Evolutionary conservation across 1,139 yeast species (phyloP), one percentile per base, ranked within the genome.

Genomic region (Yamadazyma blattariae): DNA sequence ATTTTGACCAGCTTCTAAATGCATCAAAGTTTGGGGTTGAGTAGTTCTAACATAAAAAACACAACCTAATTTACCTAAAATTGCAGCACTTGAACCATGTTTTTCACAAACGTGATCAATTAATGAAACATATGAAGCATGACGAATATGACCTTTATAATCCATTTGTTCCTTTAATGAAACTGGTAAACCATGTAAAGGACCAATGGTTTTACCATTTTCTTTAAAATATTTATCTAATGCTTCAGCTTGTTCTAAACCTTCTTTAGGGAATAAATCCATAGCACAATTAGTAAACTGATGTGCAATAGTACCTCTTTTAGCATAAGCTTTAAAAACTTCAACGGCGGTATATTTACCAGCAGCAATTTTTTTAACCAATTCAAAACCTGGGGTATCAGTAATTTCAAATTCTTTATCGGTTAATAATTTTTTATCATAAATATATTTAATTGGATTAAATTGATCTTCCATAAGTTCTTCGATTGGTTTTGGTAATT

Each of bases 171-270:
- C 64, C 47, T 77, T 77, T 38, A 65, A 51, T 0, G 69, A 62
- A n/a, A 65, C 52, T 9, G 77, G 71, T 22, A 66, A 42, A 0
- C 71, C 71, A 48, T 84, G 94, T 40, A 84, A 65, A 7, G 89
- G 88, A 29, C 95, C 94, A 36, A 79, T 57, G 0, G 81, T 61
- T 49, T 77, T 74, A 14, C 90, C 89, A 34, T 68, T 58, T 35
- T 67, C 59, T 33, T 61, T 63, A 36, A 63, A 65, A 47, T 77
- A 69, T 11, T 52, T 59, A 39, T 64, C 71, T 44, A 63, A 56
- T 20, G 35, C 50, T 40, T 61, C 42, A 5, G 70, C 70, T 41
- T 63, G 54, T 33, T 59, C 45, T 40, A 64, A 52, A 4, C 68
- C 71, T 41, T 63, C 66, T 13, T 61, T 57, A 17, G 59, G 46